These are phyloP conservation scores for Phlegmacium glaucopus DNA, from an alignment of 768 basidiomycete genomes.

Conservation along the genomic window DNA sequence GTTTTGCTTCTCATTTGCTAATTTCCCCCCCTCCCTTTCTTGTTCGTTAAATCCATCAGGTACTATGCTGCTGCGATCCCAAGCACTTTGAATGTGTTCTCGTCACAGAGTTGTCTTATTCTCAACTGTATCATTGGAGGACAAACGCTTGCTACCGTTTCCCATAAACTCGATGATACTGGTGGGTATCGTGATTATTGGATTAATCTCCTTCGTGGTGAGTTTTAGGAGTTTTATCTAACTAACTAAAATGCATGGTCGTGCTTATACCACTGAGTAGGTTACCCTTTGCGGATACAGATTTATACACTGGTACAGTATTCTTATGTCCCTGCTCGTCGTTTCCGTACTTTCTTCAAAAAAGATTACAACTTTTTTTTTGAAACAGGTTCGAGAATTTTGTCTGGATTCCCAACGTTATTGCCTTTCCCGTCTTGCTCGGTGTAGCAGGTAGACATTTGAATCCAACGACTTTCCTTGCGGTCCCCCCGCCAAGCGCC, in stretches of 20 bases:
- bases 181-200: constrained; percentile 39
- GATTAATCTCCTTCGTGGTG: constrained; percentile 34
- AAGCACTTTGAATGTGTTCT: constrained; percentile 55
- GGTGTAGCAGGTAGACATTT: constrained; percentile 65
- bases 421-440: constrained; percentile 61
- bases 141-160: constrained; percentile 58
- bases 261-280: constrained; percentile 15
- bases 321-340: neutral
- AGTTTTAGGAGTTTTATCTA: constrained; percentile 12
- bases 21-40: neutral
- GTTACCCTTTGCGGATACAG: constrained; percentile 64
- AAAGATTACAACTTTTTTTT: no score
- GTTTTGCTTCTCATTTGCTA: neutral
- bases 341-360: neutral
- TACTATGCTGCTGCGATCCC: constrained; percentile 53
- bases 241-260: no score
- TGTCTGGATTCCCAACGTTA: constrained; percentile 62
- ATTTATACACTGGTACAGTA: constrained; percentile 59
- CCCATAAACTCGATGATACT: constrained; percentile 33
- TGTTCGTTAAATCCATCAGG: constrained; percentile 27
- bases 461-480: constrained; percentile 25
- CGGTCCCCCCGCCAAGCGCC: constrained; percentile 25
- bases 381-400: constrained; percentile 46
- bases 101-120: constrained; percentile 62
- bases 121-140: constrained; percentile 69